A percentile compares a stretch with the other conserved stretches of the same genome.
phyloP scores from a whole-genome alignment of 2,329 filamentous ascomycete genomes.

The Trichoderma pleuroti region DNA sequence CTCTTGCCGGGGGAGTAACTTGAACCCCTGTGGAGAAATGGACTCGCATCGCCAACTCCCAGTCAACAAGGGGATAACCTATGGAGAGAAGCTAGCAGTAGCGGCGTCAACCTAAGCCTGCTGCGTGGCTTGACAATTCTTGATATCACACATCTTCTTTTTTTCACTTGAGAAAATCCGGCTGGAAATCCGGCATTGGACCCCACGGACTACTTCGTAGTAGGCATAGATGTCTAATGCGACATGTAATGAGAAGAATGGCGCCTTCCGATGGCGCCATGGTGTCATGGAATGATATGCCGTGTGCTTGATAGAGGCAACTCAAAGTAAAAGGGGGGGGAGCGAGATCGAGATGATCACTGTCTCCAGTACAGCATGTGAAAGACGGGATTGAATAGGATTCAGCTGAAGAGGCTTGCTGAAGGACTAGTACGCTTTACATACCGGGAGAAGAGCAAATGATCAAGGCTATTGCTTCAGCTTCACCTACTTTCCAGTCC shows the following conservation, averaged over 20 bases:
- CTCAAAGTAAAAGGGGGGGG: not conserved
- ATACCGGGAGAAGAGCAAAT: not conserved
- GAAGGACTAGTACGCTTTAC: not conserved
- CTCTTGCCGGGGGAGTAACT: not conserved
- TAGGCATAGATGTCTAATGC: not conserved
- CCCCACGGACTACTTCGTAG: not conserved
- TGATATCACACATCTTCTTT: not conserved
- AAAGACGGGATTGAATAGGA: not conserved
- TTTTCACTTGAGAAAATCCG: not conserved
- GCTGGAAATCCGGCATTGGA: not conserved
- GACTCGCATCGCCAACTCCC: not conserved
- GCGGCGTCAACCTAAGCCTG: not conserved
- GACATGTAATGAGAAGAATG: not conserved
- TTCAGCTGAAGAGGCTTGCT: not conserved
- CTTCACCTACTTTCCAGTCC: not conserved
- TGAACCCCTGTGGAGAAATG: not conserved
- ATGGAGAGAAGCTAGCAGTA: not conserved
- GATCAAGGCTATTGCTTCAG: not conserved
- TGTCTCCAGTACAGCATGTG: not conserved
- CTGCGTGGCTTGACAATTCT: not conserved
- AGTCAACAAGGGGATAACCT: not conserved
- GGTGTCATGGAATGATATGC: not conserved
- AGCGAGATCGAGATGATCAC: not conserved
- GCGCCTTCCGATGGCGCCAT: constrained; percentile 11
- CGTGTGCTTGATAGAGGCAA: not conserved